These are phyloP conservation scores for Gonapodya sp. DNA, from an alignment of 192 early-diverging fungal species.

Conservation along the genomic window DNA sequence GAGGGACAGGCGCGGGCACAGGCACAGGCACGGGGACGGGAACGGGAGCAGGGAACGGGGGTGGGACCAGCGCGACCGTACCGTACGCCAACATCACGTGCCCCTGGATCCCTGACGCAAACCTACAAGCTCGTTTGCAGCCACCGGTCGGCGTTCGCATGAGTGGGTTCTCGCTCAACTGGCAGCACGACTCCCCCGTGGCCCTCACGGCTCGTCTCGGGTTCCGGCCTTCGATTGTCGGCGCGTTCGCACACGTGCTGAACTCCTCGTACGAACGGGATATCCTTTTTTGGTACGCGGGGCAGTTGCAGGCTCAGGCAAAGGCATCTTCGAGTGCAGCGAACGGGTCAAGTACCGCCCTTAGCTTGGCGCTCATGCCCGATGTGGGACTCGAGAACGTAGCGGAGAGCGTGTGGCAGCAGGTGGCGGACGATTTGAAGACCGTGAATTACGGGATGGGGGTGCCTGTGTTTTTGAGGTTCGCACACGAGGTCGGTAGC, in stretches of 20 bases:
- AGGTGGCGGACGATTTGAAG: background rate
- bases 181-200: background rate
- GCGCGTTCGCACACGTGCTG: background rate
- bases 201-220: background rate
- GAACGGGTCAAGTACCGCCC: too few relatives aligned
- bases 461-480: conserved; percentile 12
- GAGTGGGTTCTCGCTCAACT: conserved; percentile 5
- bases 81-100: background rate
- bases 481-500: conserved; percentile 12
- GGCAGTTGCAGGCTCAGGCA: background rate
- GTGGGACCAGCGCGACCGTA: background rate
- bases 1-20: too few relatives aligned
- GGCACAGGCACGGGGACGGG: too few relatives aligned
- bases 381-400: background rate
- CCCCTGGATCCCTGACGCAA: background rate
- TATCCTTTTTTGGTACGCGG: background rate
- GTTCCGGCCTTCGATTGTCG: background rate
- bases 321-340: too few relatives aligned
- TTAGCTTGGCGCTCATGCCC: conserved; percentile 4
- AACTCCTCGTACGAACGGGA: background rate
- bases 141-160: background rate
- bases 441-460: conserved; percentile 1
- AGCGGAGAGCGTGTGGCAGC: background rate
- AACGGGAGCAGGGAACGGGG: background rate
- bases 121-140: background rate